Conservation (phyloP, 345 rosid species). For the Syzygium grande region DNA sequence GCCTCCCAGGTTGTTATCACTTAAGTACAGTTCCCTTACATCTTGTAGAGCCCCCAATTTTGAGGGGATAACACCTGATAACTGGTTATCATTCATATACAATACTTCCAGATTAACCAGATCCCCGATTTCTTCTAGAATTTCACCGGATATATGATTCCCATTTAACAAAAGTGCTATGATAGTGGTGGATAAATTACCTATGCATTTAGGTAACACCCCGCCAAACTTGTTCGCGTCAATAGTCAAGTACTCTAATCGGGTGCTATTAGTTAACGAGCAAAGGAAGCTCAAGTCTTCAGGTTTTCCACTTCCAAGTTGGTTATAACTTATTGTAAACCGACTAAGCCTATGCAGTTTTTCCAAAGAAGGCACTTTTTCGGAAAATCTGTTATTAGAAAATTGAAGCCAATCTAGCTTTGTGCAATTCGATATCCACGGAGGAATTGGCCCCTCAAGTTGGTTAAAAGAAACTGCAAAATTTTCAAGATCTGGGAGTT, state of each 20-base stretch:
- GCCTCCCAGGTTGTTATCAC: not conserved
- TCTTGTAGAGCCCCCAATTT: not conserved
- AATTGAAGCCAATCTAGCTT: fast-evolving
- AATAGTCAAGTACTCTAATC: fast-evolving
- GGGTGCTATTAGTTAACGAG: not conserved
- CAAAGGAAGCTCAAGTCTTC: not conserved
- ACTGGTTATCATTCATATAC: fast-evolving
- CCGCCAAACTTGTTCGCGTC: not conserved
- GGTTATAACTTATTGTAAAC: fast-evolving
- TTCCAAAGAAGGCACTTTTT: not conserved
- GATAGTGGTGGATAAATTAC: not conserved
- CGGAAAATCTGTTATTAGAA: fast-evolving
- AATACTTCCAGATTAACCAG: fast-evolving
- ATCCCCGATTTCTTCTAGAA: not conserved
- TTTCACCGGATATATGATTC: not conserved
- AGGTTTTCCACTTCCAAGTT: not conserved
- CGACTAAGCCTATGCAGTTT: not conserved
- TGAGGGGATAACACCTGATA: not conserved
- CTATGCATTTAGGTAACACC: not conserved
- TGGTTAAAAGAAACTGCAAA: fast-evolving
- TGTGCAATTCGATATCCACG: not conserved
- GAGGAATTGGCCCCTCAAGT: not conserved
- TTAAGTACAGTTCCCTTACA: fast-evolving
- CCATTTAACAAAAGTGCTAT: fast-evolving
- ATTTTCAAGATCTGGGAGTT: not conserved